phyloP scores from a whole-genome alignment of 805 yeast species.

The Yamadazyma sp. region DNA sequence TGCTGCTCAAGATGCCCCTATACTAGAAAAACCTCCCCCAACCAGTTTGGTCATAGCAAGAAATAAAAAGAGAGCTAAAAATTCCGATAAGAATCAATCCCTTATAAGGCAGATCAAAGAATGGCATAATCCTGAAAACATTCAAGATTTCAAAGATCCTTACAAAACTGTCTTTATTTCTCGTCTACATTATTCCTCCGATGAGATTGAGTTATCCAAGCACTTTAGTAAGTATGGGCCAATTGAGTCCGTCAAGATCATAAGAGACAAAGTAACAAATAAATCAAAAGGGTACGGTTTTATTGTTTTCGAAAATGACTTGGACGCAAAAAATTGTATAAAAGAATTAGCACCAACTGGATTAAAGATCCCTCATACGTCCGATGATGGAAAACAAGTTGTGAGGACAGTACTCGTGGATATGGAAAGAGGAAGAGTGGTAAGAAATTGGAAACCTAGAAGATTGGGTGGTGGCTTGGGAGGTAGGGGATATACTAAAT shows the following conservation, averaged over 20 bases:
- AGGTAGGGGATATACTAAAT: slow-evolving; percentile 63
- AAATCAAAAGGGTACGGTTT: slow-evolving; percentile 83
- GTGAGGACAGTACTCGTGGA: slow-evolving; percentile 60
- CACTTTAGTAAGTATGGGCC: slow-evolving; percentile 65
- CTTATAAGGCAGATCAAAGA: slow-evolving; percentile 25
- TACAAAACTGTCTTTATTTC: slow-evolving; percentile 75
- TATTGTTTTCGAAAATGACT: slow-evolving; percentile 59
- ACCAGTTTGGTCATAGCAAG: slow-evolving; percentile 4
- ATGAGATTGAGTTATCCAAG: slow-evolving; percentile 66
- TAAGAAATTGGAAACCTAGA: slow-evolving; percentile 67
- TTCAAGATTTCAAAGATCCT: slow-evolving; percentile 49
- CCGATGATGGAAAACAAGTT: slow-evolving; percentile 38
- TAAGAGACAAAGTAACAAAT: slow-evolving; percentile 36
- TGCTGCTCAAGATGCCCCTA: slow-evolving; percentile 3
- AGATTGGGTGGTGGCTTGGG: slow-evolving; percentile 93
- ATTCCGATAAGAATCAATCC: slow-evolving; percentile 12
- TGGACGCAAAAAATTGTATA: slow-evolving; percentile 60
- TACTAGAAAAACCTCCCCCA: slow-evolving; percentile 2
- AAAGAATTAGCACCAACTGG: slow-evolving; percentile 51
- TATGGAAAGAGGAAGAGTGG: slow-evolving; percentile 64
- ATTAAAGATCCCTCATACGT: slow-evolving; percentile 17
- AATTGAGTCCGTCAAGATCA: slow-evolving; percentile 51
- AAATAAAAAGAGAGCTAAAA: slow-evolving; percentile 8
- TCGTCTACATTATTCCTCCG: slow-evolving; percentile 59
- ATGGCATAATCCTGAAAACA: slow-evolving; percentile 22